Base-by-base conservation (phyloP, 169 alveolate species). In the Plasmodium gaboni region DNA sequence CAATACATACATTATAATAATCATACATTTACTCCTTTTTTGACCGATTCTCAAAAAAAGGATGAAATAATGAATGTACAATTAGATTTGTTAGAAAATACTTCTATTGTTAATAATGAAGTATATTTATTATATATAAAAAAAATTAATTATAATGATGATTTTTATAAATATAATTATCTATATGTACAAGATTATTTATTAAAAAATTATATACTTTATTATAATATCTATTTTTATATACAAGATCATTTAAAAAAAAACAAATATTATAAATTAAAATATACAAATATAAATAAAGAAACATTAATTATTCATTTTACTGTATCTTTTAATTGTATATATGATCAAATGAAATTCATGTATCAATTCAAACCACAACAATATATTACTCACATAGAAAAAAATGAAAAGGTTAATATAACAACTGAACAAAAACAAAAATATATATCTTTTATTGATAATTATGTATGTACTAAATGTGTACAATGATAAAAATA, bases 21-120 rank as follows among this genome's bases (percentile, higher is more conserved):
- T 63, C 57, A 63, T 46, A 86, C 86, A 3, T 86, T 86, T 60
- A 86, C 92, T 26, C 92, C 92, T 44, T 86, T 86, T 86, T 60
- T 86, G 55, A 28, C 59, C 44, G 38, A 86, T 22, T 15, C 15
- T 65, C 76, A 26, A 71, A 46, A 86, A 28, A 70, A 60, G 38
- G 80, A 69, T 42, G 46, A 38, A 5, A 9, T 38, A 38, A 86
- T 67, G 87, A 71, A 86, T 70, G 87, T 86, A 22, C 87, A 86
- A 24, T 61, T 86, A 42, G 92, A 86, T 72, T 86, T 86, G 51
- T 65, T 86, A 63, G 92, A 86, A 86, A 86, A 86, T 61, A 86
- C 72, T 60, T 86, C 71, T 46, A 71, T 24, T 28, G 72, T 86
- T n/a, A 86, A 86, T 67, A 60, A 71, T 55, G 92, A 86, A 61